Conservation (phyloP, 164 flowering plant species). For the Chloranthus sessilifolius region DNA sequence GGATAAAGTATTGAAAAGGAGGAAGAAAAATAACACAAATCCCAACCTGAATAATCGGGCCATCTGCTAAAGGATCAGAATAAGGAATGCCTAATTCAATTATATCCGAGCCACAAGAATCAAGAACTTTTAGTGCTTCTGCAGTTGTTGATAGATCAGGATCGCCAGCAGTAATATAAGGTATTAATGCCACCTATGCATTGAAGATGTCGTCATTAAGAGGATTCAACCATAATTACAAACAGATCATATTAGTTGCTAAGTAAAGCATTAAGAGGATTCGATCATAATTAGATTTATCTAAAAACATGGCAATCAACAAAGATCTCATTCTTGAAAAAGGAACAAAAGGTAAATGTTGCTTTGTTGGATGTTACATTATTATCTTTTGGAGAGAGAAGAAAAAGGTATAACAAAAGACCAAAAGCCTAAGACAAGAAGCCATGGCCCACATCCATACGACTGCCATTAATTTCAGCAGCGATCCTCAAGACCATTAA, state of each 20-base stretch:
- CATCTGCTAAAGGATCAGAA: constrained; percentile 95
- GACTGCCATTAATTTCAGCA: too few relatives aligned
- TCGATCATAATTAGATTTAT: background rate
- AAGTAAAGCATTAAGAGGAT: background rate
- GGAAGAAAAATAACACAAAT: background rate
- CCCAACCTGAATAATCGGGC: constrained; percentile 91
- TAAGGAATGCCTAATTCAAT: constrained; percentile 89
- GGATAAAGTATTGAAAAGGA: background rate
- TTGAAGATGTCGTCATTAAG: constrained; percentile 6
- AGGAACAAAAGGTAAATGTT: background rate
- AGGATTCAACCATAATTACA: background rate
- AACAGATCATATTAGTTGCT: background rate
- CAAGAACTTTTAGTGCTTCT: constrained; percentile 79
- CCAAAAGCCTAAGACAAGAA: too few relatives aligned
- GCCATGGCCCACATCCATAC: too few relatives aligned
- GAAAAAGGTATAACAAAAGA: too few relatives aligned
- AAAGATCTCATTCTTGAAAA: background rate
- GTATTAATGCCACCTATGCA: constrained; percentile 82
- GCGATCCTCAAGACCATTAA: too few relatives aligned
- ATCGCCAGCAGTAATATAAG: constrained; percentile 91
- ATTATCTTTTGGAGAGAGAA: too few relatives aligned
- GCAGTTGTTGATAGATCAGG: constrained; percentile 89
- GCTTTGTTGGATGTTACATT: background rate
- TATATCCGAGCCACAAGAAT: constrained; percentile 76
- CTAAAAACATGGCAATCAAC: background rate